These are phyloP conservation scores for Aspergillus tamarii DNA, from an alignment of 2,329 filamentous ascomycete genomes.

Conservation along the genomic window DNA sequence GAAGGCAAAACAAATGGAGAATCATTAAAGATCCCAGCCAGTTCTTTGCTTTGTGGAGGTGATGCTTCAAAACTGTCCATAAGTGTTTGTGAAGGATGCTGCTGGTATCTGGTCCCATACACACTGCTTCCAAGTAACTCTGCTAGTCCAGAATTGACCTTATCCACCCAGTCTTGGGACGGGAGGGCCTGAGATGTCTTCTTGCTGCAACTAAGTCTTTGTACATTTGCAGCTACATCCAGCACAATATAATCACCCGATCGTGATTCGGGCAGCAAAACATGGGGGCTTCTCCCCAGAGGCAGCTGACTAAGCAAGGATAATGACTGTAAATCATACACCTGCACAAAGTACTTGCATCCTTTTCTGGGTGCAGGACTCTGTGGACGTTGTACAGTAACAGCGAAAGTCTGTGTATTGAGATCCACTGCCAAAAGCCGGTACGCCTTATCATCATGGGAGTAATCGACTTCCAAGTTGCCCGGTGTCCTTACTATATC, in stretches of 20 bases:
- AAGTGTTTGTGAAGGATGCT: background rate
- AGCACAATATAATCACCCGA: constrained; percentile 75
- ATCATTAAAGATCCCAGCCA: constrained; percentile 43
- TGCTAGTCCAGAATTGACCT: constrained; percentile 36
- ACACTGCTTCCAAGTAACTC: constrained; percentile 35
- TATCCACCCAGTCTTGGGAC: constrained; percentile 26
- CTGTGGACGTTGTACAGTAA: constrained; percentile 52
- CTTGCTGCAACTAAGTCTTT: constrained; percentile 41
- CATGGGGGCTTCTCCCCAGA: constrained; percentile 62
- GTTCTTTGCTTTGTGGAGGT: constrained; percentile 26
- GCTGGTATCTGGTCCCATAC: background rate
- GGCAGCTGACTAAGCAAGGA: constrained; percentile 63
- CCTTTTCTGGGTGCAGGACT: constrained; percentile 41
- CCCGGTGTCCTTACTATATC: constrained; percentile 73
- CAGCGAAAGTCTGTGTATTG: constrained; percentile 66
- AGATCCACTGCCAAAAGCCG: constrained; percentile 68
- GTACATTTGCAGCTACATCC: constrained; percentile 75
- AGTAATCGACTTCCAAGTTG: constrained; percentile 34
- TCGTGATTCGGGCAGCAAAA: constrained; percentile 65
- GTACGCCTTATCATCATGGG: constrained; percentile 22
- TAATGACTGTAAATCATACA: constrained; percentile 67
- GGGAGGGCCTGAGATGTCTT: constrained; percentile 29
- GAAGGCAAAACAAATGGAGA: constrained; percentile 43
- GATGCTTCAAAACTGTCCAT: constrained; percentile 10
- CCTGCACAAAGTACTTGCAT: constrained; percentile 54